These are phyloP conservation scores for Saitozyma podzolica DNA, from an alignment of 768 basidiomycete genomes.

Conservation along the genomic window DNA sequence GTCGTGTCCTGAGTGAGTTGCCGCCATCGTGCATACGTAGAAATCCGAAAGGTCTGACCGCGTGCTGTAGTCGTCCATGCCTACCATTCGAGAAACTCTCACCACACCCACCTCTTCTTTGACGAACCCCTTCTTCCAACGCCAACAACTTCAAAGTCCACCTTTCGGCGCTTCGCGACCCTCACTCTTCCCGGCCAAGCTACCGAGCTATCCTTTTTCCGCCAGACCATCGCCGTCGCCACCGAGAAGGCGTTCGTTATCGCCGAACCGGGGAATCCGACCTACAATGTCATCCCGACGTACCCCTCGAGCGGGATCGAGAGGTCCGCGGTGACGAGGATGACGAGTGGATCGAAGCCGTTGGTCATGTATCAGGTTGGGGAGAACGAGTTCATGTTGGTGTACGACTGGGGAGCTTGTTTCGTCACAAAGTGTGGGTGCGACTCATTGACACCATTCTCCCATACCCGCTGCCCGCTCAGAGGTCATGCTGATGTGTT, in stretches of 20 bases:
- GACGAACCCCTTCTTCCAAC: conserved; percentile 32
- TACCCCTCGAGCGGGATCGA: conserved; percentile 19
- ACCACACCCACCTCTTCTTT: conserved; percentile 31
- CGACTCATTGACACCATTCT: conserved; percentile 3
- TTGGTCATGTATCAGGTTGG: conserved; percentile 44
- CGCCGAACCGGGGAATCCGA: conserved; percentile 45
- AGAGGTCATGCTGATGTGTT: conserved; percentile 7
- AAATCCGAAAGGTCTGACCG: background rate
- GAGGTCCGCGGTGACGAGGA: conserved; percentile 22
- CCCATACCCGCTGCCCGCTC: background rate
- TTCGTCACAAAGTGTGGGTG: conserved; percentile 46
- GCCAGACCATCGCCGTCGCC: conserved; percentile 39
- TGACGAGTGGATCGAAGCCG: conserved; percentile 25
- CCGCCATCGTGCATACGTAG: background rate
- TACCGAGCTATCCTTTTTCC: conserved; percentile 41
- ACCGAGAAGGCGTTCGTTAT: conserved; percentile 37
- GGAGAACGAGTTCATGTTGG: conserved; percentile 47
- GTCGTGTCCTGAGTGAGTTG: conserved; percentile 32
- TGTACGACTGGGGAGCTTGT: conserved; percentile 43
- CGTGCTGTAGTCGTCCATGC: conserved; percentile 25
- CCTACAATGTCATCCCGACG: conserved; percentile 32
- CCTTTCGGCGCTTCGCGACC: conserved; percentile 35
- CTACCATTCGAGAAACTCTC: conserved; percentile 29
- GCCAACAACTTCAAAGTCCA: background rate
- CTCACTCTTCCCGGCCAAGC: conserved; percentile 37